These are phyloP conservation scores for Cenococcum geophilum DNA, from an alignment of 495 filamentous ascomycete species.

Conservation along the genomic window DNA sequence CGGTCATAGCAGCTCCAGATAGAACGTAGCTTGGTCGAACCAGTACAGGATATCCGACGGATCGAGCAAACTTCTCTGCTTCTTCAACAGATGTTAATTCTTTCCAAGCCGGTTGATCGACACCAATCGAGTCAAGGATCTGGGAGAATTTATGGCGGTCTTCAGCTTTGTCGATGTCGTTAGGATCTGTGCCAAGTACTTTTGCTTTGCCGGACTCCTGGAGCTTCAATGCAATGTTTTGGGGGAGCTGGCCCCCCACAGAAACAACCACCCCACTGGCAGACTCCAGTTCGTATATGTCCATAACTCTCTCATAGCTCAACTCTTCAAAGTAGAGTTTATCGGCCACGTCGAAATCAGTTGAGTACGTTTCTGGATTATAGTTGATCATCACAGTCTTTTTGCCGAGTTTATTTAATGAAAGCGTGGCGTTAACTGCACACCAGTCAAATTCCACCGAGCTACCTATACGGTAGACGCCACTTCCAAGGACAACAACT, in stretches of 20 bases:
- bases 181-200: slow-evolving; percentile 83
- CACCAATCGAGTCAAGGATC: slow-evolving; percentile 90
- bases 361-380: slow-evolving; percentile 46
- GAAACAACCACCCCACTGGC: slow-evolving; percentile 88
- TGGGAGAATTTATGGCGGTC: slow-evolving; percentile 97
- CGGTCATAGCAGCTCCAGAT: slow-evolving; percentile 96
- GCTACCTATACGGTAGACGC: slow-evolving; percentile 94
- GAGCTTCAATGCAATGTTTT: slow-evolving; percentile 94
- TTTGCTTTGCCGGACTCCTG: slow-evolving; percentile 85
- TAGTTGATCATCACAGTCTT: slow-evolving; percentile 97
- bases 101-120: slow-evolving; percentile 97
- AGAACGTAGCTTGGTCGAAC: slow-evolving; percentile 94
- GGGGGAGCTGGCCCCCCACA: slow-evolving; percentile 90
- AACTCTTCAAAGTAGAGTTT: slow-evolving; percentile 96
- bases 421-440: slow-evolving; percentile 86
- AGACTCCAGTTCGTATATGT: slow-evolving; percentile 91
- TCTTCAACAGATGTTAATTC: slow-evolving; percentile 87
- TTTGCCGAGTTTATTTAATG: slow-evolving; percentile 81
- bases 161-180: slow-evolving; percentile 94
- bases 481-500: slow-evolving; percentile 80
- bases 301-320: slow-evolving; percentile 96
- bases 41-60: slow-evolving; percentile 85
- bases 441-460: slow-evolving; percentile 99
- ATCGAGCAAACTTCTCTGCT: slow-evolving; percentile 73
- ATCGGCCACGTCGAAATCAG: slow-evolving; percentile 92